These are phyloP conservation scores for Cyclanthera cordifolia DNA, from an alignment of 306 rosid genomes.

Conservation along the genomic window DNA sequence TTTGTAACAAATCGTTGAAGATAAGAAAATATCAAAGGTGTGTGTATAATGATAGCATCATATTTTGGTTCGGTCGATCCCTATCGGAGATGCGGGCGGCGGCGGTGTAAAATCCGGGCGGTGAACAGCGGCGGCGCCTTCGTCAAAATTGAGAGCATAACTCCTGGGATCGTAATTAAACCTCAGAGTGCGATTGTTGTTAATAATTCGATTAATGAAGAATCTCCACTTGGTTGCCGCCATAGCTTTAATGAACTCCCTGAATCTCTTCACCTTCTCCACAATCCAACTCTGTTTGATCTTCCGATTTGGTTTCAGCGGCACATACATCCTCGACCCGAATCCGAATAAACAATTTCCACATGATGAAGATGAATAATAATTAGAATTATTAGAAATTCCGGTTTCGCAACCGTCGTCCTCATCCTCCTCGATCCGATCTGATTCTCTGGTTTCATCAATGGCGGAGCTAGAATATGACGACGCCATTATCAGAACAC, in stretches of 20 bases:
- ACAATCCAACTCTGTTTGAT: conserved; percentile 12
- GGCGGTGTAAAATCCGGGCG: not conserved
- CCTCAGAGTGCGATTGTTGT: conserved; percentile 14
- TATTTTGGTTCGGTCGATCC: not conserved
- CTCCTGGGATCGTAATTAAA: conserved; percentile 32
- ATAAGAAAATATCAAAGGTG: too few relatives aligned
- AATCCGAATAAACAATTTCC: conserved; percentile 4
- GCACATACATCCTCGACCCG: not conserved
- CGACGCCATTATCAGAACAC: not conserved
- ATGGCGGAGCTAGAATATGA: not conserved
- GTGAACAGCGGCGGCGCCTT: not conserved
- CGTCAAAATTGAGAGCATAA: conserved; percentile 32
- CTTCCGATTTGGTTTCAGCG: not conserved
- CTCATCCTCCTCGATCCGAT: conserved; percentile 9
- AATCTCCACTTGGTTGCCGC: conserved; percentile 21
- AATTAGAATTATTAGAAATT: not conserved
- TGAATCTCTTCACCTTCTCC: conserved; percentile 20
- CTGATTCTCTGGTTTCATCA: not conserved
- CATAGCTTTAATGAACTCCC: conserved; percentile 6
- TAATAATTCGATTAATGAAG: not conserved
- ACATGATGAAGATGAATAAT: not conserved
- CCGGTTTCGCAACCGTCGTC: not conserved
- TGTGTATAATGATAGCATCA: not conserved
- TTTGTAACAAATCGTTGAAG: too few relatives aligned
- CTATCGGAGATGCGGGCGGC: not conserved